Percentiles rank a stretch among this genome's conserved stretches.
Conservation (phyloP, 305 asterid species). For the Rubia balearica region DNA sequence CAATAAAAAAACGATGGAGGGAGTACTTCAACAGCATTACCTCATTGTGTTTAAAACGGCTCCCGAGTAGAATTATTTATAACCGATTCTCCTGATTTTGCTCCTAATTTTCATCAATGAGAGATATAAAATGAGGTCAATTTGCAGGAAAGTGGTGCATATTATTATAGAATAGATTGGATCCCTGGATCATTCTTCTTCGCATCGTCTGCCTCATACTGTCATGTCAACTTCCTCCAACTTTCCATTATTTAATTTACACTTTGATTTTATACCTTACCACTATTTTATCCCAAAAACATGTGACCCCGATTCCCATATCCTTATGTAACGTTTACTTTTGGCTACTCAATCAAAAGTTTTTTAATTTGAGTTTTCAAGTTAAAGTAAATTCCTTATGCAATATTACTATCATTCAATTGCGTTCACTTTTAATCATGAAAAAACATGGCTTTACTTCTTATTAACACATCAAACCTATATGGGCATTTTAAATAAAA, state of each 20-base stretch:
- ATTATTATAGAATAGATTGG: not conserved
- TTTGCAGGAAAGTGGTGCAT: not conserved
- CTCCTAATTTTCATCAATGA: not conserved
- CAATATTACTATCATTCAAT: no score
- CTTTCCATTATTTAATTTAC: slow-evolving; percentile 1
- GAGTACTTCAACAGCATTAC: not conserved
- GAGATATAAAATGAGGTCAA: not conserved
- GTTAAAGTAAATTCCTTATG: no score
- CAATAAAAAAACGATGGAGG: no score
- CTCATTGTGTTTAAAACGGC: not conserved
- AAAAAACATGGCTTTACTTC: no score
- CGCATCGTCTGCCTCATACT: slow-evolving; percentile 11
- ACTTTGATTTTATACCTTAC: slow-evolving; percentile 6
- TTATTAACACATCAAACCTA: no score
- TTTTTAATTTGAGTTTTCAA: no score
- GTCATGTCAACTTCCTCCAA: slow-evolving; percentile 30
- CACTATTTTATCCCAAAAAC: slow-evolving; percentile 16
- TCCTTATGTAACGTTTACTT: not conserved
- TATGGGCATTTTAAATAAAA: no score
- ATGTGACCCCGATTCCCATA: slow-evolving; percentile 3
- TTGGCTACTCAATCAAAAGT: no score
- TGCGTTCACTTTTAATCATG: no score
- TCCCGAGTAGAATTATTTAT: not conserved
- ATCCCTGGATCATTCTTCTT: slow-evolving; percentile 26
- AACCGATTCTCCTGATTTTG: not conserved